Conservation (phyloP, 495 filamentous ascomycete genomes). For the Xanthoparmelia taractica region DNA sequence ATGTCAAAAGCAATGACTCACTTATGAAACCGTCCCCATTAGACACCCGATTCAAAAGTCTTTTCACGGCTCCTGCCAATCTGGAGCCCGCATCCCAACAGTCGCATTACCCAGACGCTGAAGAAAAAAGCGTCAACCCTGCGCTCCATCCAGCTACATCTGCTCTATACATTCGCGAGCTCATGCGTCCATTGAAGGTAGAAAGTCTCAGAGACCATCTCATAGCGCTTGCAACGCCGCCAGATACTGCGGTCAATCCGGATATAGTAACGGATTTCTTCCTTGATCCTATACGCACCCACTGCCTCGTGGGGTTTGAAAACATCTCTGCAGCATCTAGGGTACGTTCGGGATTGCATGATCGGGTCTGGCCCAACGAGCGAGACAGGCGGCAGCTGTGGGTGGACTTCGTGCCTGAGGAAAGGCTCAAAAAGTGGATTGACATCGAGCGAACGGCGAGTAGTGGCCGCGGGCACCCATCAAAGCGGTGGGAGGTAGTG, state of each 20-base stretch:
- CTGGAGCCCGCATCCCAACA: slow-evolving; percentile 16
- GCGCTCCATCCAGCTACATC: slow-evolving; percentile 76
- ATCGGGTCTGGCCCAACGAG: slow-evolving; percentile 78
- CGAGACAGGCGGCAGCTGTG: slow-evolving; percentile 74
- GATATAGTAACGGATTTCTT: slow-evolving; percentile 60
- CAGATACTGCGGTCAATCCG: slow-evolving; percentile 41
- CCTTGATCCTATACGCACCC: slow-evolving; percentile 77
- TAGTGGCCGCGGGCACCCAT: slow-evolving; percentile 37
- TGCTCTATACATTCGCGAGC: slow-evolving; percentile 81
- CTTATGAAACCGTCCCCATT: slow-evolving; percentile 14
- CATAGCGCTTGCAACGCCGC: slow-evolving; percentile 53
- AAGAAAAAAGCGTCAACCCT: slow-evolving; percentile 49
- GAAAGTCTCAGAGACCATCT: slow-evolving; percentile 58
- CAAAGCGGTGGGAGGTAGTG: slow-evolving; percentile 61
- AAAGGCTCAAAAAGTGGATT: slow-evolving; percentile 68
- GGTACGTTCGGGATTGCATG: slow-evolving; percentile 70
- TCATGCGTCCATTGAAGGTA: slow-evolving; percentile 79
- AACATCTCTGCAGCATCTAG: slow-evolving; percentile 63
- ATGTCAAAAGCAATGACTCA: slow-evolving; percentile 13
- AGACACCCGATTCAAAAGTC: slow-evolving; percentile 47
- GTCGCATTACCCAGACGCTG: slow-evolving; percentile 27
- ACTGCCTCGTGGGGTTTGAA: slow-evolving; percentile 71
- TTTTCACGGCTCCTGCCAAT: slow-evolving; percentile 38
- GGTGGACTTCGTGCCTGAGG: slow-evolving; percentile 83
- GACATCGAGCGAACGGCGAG: slow-evolving; percentile 52